A percentile compares a stretch with the other conserved stretches of the same genome.
These are phyloP conservation scores for Arachis stenosperma DNA, from an alignment of 306 rosid species.

Conservation along the genomic window DNA sequence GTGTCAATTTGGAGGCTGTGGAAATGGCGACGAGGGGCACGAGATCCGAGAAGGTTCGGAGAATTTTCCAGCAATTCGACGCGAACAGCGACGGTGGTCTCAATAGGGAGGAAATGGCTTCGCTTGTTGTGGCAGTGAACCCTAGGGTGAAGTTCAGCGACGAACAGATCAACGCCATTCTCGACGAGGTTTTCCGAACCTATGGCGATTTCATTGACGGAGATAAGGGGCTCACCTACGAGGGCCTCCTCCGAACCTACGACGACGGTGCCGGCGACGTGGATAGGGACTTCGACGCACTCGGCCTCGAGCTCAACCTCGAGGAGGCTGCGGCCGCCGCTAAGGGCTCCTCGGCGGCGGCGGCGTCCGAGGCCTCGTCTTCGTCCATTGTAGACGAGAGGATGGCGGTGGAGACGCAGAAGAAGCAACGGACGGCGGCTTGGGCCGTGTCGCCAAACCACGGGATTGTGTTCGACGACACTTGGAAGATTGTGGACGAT, in stretches of 20 bases:
- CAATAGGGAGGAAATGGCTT: constrained; percentile 89
- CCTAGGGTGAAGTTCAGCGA: constrained; percentile 98
- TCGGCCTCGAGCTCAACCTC: constrained; percentile 66
- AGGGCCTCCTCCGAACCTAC: constrained; percentile 87
- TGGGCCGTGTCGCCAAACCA: constrained; percentile 98
- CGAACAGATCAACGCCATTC: constrained; percentile 96
- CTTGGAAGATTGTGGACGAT: constrained; percentile 97
- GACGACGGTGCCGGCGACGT: constrained; percentile 99
- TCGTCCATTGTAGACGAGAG: constrained; percentile 84
- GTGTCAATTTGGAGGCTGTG: constrained; percentile 22
- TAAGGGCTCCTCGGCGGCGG: constrained; percentile 38
- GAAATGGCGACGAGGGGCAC: constrained; percentile 92
- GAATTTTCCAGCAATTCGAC: constrained; percentile 91
- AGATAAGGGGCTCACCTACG: constrained; percentile 86
- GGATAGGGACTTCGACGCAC: constrained; percentile 97
- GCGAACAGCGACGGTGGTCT: constrained; percentile 82
- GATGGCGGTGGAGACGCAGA: constrained; percentile 69
- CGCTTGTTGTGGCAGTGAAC: constrained; percentile 95
- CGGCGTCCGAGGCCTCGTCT: constrained; percentile 78
- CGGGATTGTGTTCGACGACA: constrained; percentile 93
- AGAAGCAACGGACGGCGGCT: constrained; percentile 97
- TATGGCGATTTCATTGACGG: constrained; percentile 87
- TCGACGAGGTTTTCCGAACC: constrained; percentile 92
- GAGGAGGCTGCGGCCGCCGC: constrained; percentile 40
- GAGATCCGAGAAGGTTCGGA: constrained; percentile 97